Conservation (phyloP, 257 asterid genomes). For the Solanum bukasovii region DNA sequence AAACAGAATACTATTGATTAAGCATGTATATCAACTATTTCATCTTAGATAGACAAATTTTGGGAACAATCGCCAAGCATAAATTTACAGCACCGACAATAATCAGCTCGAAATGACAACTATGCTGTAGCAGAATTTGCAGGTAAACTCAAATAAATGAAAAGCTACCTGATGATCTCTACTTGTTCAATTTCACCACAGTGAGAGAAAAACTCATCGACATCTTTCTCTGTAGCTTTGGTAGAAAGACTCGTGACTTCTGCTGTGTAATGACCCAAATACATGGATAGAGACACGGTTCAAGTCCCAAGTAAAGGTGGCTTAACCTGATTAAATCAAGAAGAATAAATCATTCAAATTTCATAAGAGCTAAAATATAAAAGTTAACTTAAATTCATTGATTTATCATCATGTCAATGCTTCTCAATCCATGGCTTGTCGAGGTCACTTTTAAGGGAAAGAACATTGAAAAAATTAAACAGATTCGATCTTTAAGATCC, state of each 20-base stretch:
- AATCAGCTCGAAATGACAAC: neutral
- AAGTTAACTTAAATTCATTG: neutral
- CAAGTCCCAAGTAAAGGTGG: neutral
- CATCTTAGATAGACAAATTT: neutral
- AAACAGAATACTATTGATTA: neutral
- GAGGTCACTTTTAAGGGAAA: neutral
- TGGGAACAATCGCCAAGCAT: neutral
- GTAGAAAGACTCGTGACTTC: conserved; percentile 55
- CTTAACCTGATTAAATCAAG: conserved; percentile 2
- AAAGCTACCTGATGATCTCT: conserved; percentile 34
- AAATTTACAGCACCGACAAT: neutral
- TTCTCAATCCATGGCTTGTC: neutral
- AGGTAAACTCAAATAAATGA: neutral
- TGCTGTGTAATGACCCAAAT: conserved; percentile 22
- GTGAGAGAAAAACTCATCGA: conserved; percentile 41
- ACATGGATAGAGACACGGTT: conserved; percentile 13
- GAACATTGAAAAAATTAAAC: neutral
- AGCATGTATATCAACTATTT: neutral
- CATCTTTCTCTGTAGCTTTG: conserved; percentile 29
- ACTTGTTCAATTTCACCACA: conserved; percentile 43
- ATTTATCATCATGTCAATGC: neutral
- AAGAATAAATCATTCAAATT: neutral
- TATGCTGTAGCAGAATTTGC: neutral
- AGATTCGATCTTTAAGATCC: neutral
- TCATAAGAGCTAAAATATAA: neutral